Conservation (phyloP, 2,329 filamentous ascomycete species). For the Cladosporium sp. region DNA sequence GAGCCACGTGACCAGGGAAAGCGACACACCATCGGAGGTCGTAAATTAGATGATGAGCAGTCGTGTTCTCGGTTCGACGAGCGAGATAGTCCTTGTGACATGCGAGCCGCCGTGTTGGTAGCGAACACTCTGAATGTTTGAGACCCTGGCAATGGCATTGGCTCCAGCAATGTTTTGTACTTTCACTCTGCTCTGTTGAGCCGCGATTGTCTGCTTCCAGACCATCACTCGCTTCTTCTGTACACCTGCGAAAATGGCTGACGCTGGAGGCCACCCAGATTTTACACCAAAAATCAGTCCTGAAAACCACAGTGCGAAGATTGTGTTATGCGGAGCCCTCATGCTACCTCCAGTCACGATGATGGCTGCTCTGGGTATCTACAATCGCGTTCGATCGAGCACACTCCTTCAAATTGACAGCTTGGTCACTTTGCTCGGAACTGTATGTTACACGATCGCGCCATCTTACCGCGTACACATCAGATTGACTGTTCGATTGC, state of each 20-base stretch:
- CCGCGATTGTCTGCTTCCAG: background rate
- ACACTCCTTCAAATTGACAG: slow-evolving; percentile 14
- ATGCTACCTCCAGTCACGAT: slow-evolving; percentile 17
- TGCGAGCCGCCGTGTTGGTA: background rate
- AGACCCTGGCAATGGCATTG: background rate
- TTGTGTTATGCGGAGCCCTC: slow-evolving; percentile 18
- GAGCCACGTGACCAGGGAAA: background rate
- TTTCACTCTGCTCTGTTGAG: background rate
- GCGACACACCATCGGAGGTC: background rate
- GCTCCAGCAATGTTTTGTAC: background rate
- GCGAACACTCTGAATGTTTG: background rate
- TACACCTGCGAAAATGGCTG: background rate
- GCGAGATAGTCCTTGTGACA: background rate
- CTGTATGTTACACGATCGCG: background rate
- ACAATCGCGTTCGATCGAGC: slow-evolving; percentile 17
- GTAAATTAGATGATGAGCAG: background rate
- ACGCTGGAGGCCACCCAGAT: background rate
- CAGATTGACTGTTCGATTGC: background rate
- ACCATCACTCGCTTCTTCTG: background rate
- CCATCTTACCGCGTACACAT: background rate
- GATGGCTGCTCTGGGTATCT: slow-evolving; percentile 8
- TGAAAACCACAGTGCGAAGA: slow-evolving; percentile 18
- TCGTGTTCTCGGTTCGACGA: background rate
- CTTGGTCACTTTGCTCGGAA: slow-evolving; percentile 1
- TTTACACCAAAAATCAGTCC: slow-evolving; percentile 11